A percentile compares a stretch with the other conserved stretches of the same genome.
Evolutionary conservation across 2,329 filamentous ascomycete genomes (phyloP).

Genomic region (Cladosporium oxysporum): DNA sequence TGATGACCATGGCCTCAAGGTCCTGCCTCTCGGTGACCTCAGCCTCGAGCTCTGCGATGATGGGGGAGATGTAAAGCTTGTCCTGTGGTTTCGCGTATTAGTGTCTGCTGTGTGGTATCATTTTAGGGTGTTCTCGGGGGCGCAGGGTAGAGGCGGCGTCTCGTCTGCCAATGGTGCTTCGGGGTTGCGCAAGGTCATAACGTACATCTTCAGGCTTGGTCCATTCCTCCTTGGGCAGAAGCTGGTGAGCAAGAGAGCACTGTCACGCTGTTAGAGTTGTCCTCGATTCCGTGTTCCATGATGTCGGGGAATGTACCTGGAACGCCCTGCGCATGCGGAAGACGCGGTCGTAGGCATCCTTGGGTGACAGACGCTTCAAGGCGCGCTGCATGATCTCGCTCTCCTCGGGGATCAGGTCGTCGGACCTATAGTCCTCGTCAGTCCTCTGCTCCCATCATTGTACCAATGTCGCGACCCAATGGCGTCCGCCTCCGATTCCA

Average conservation of each 20-base stretch:
- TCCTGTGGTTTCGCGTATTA: conserved; percentile 52
- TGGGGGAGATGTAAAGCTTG: conserved; percentile 63
- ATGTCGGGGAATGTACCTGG: conserved; percentile 60
- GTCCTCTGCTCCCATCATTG: conserved; percentile 1
- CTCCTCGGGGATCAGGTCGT: conserved; percentile 95
- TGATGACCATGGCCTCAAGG: conserved; percentile 66
- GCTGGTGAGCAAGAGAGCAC: conserved; percentile 66
- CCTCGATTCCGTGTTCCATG: background rate
- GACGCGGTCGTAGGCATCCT: conserved; percentile 94
- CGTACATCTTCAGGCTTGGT: conserved; percentile 67
- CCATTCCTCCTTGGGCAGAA: conserved; percentile 65
- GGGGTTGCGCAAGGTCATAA: background rate
- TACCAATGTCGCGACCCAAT: background rate
- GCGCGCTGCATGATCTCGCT: conserved; percentile 82
- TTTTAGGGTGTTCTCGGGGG: background rate
- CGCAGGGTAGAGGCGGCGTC: background rate
- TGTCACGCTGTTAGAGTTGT: conserved; percentile 37
- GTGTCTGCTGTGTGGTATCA: background rate
- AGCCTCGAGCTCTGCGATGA: conserved; percentile 69
- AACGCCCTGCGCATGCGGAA: conserved; percentile 95
- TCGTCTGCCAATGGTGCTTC: background rate
- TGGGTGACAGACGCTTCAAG: conserved; percentile 83
- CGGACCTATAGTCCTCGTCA: conserved; percentile 62
- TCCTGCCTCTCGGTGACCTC: conserved; percentile 68
- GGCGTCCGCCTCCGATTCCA: conserved; percentile 9